A percentile compares a stretch with the other conserved stretches of the same genome.
Evolutionary conservation across 305 asterid species (phyloP).

Genomic region (Fraxinus xanthoxyloides): DNA sequence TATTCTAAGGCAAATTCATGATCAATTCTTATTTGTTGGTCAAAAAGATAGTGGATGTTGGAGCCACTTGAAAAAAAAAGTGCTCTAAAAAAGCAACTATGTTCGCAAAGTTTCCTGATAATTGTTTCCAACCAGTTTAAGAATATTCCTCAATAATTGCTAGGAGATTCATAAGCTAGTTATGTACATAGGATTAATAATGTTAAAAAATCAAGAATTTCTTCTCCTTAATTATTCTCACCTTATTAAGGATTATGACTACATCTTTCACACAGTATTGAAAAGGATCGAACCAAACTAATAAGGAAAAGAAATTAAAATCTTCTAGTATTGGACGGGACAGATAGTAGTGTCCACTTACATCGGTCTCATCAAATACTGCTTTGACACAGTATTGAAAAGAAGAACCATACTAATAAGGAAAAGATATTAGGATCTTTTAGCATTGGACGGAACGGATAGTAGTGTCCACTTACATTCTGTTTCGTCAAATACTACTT

Average conservation of each 20-base stretch:
- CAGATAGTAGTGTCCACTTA: background rate
- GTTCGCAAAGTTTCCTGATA: slow-evolving; percentile 24
- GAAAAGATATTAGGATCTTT: too few relatives aligned
- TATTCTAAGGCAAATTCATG: background rate
- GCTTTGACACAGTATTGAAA: too few relatives aligned
- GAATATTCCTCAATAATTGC: slow-evolving; percentile 49
- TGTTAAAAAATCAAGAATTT: background rate
- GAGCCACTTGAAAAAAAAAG: slow-evolving; percentile 18
- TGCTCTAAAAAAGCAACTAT: slow-evolving; percentile 32
- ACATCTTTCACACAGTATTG: too few relatives aligned
- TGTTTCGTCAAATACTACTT: too few relatives aligned
- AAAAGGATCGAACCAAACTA: too few relatives aligned
- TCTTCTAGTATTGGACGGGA: too few relatives aligned
- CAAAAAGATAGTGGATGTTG: background rate
- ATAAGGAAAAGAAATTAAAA: too few relatives aligned
- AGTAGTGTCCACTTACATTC: background rate
- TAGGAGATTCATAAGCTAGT: slow-evolving; percentile 35
- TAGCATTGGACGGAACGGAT: too few relatives aligned
- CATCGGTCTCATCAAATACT: too few relatives aligned
- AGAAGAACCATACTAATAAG: too few relatives aligned
- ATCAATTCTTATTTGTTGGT: background rate
- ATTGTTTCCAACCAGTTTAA: slow-evolving; percentile 23
- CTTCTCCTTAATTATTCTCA: background rate
- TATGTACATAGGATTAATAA: background rate
- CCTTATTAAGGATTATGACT: too few relatives aligned